Percentiles rank a stretch among this genome's conserved stretches.
These are phyloP conservation scores for Lecanicillium sp. DNA, from an alignment of 2,329 filamentous ascomycete species.

Conservation along the genomic window DNA sequence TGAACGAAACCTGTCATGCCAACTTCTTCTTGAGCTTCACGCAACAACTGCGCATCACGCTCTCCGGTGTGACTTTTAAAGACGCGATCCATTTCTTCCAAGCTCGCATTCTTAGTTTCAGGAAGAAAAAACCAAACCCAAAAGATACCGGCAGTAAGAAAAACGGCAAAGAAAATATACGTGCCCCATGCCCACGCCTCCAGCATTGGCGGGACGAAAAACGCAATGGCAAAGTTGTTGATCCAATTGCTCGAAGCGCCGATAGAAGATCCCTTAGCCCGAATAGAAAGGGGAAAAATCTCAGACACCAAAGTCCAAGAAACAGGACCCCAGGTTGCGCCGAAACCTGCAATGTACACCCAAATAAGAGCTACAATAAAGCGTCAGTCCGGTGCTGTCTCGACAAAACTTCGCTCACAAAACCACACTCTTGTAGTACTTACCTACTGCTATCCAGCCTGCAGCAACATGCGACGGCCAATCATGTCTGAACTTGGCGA, in stretches of 20 bases:
- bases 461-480: conserved; percentile 26
- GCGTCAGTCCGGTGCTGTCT: no score
- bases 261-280: conserved; percentile 34
- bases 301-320: conserved; percentile 40
- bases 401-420: no score
- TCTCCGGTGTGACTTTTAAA: conserved; percentile 32
- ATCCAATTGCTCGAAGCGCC: conserved; percentile 34
- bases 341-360: conserved; percentile 43
- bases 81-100: conserved; percentile 46
- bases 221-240: conserved; percentile 38
- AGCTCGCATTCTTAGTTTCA: conserved; percentile 44
- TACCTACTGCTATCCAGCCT: conserved; percentile 28
- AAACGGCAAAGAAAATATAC: conserved; percentile 47
- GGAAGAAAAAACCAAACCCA: conserved; percentile 44
- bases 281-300: conserved; percentile 35
- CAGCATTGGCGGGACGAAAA: conserved; percentile 33
- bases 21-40: conserved; percentile 16
- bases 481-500: conserved; percentile 26
- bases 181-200: conserved; percentile 35
- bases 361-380: conserved; percentile 19
- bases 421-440: no score
- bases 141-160: conserved; percentile 35
- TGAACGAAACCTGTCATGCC: conserved; percentile 12
- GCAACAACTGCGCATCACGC: conserved; percentile 15
- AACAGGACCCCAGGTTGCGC: conserved; percentile 35